These are phyloP conservation scores for Trichoderma lentiforme DNA, from an alignment of 2,329 filamentous ascomycete species.

Conservation along the genomic window DNA sequence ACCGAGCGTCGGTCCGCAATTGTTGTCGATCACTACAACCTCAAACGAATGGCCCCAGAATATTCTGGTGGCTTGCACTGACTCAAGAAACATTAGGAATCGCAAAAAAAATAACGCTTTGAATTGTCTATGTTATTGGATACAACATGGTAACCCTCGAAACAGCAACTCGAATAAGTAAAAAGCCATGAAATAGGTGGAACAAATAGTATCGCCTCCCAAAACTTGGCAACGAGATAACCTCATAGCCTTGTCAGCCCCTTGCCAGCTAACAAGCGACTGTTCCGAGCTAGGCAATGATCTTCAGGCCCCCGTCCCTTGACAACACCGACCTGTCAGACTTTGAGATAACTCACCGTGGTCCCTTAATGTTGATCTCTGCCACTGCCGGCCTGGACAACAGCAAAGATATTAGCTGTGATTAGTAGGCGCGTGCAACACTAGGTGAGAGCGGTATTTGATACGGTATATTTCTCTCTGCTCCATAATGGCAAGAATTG, in stretches of 20 bases:
- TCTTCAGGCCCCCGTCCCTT: constrained; percentile 9
- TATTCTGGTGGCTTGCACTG: background rate
- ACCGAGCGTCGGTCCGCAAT: constrained; percentile 1
- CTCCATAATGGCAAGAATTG: background rate
- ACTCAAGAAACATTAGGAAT: background rate
- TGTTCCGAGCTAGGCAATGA: background rate
- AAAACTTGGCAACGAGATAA: background rate
- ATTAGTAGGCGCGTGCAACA: background rate
- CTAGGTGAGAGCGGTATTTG: background rate
- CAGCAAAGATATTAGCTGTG: background rate
- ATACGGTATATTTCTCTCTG: background rate
- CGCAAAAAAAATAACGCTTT: background rate
- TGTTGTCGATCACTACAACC: constrained; percentile 5
- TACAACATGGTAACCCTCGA: background rate
- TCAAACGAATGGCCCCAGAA: background rate
- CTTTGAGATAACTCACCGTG: background rate
- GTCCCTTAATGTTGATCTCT: constrained; percentile 4
- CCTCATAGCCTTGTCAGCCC: background rate
- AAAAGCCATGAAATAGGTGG: background rate
- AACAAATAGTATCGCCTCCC: background rate
- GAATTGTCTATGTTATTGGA: background rate
- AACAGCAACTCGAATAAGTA: background rate
- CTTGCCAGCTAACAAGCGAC: background rate
- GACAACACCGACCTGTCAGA: constrained; percentile 1
- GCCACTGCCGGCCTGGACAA: background rate